Percentiles rank a stretch among this genome's conserved stretches.
Evolutionary conservation across 2,329 filamentous ascomycete genomes (phyloP).

Genomic region (Kalmusia sp.): DNA sequence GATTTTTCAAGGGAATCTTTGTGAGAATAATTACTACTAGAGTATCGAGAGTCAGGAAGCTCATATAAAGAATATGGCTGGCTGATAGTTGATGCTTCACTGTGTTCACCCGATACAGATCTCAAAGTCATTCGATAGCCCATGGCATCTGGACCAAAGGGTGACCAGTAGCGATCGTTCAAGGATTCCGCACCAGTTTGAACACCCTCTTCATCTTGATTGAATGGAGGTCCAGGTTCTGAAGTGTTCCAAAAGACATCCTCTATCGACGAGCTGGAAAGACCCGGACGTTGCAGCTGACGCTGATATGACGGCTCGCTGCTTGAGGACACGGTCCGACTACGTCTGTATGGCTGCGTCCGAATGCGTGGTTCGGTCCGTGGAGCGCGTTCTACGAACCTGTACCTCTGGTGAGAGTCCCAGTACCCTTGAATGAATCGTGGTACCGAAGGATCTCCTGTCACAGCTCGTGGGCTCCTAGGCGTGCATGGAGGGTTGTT

Average conservation of each 20-base stretch:
- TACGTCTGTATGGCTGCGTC: slow-evolving; percentile 9
- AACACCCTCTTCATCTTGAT: background rate
- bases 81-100: slow-evolving; percentile 36
- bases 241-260: slow-evolving; percentile 23
- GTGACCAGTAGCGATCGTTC: slow-evolving; percentile 11
- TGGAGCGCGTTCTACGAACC: slow-evolving; percentile 14
- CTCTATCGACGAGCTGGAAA: slow-evolving; percentile 12
- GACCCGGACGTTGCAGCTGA: slow-evolving; percentile 1
- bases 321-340: slow-evolving; percentile 33
- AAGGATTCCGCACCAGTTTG: slow-evolving; percentile 6
- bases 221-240: slow-evolving; percentile 1
- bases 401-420: slow-evolving; percentile 13
- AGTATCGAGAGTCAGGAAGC: slow-evolving; percentile 31
- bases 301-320: slow-evolving; percentile 22
- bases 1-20: slow-evolving; percentile 15
- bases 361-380: slow-evolving; percentile 20
- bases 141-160: slow-evolving; percentile 5
- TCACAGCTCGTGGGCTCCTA: slow-evolving; percentile 18
- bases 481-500: too few species aligned
- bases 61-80: slow-evolving; percentile 42
- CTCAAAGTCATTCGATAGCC: background rate
- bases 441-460: slow-evolving; percentile 7
- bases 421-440: slow-evolving; percentile 18
- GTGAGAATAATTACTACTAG: slow-evolving; percentile 31
- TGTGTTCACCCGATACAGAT: slow-evolving; percentile 14